Base-by-base conservation (phyloP, 2,329 filamentous ascomycete genomes). In the Gaeumannomyces sp. region DNA sequence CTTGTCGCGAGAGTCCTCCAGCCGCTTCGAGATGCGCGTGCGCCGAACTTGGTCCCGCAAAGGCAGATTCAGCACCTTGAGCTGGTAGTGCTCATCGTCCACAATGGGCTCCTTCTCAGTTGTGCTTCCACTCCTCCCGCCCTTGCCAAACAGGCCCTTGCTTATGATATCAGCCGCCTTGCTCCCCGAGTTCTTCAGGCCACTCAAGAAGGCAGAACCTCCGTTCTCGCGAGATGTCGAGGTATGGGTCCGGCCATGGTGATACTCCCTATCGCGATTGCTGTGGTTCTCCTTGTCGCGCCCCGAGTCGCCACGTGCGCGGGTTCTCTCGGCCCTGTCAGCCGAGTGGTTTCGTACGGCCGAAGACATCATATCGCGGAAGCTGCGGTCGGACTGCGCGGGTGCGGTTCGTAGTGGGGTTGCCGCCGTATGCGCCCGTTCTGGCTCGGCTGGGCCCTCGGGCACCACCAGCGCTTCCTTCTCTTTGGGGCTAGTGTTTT, bases 1-100 rank as follows among this genome's bases (percentile, higher is more conserved):
- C 81, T 97, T 97, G 73, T 98, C 94, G 67, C 89, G 86, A 13
- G 93, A 97, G 67, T 91, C 87, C 72, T 96, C 92, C 59, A 98
- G 80, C 35, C 90, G 87, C 76, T 94, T 96, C 10, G 93, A 96
- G 73, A 98, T 97, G 68, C 94, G 86, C 0, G 94, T 97, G 68
- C 88, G 81, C n/a, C 94, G 87, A 8, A 93, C 93, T 77, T 98
- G 94, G 74, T 97, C 90, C 31, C 96, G 83, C 35, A 98, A 80
- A 1, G 93, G 92, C 62, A 91, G 81, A 71, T 95, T 96, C 74
- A 98, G 92, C 59, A 96, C 88, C 70, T 90, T 92, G 71, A 93
- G 83, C 64, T 90, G 83, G 72, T 97, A 97, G 71, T 92, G 89
- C 72, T 95, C 92, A 71, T 93, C 89, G 69, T 92, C 92, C 16